Percentiles rank a stretch among this genome's conserved stretches.
Evolutionary conservation across 495 filamentous ascomycete genomes (phyloP).

Genomic region (Chaetomium tenue): DNA sequence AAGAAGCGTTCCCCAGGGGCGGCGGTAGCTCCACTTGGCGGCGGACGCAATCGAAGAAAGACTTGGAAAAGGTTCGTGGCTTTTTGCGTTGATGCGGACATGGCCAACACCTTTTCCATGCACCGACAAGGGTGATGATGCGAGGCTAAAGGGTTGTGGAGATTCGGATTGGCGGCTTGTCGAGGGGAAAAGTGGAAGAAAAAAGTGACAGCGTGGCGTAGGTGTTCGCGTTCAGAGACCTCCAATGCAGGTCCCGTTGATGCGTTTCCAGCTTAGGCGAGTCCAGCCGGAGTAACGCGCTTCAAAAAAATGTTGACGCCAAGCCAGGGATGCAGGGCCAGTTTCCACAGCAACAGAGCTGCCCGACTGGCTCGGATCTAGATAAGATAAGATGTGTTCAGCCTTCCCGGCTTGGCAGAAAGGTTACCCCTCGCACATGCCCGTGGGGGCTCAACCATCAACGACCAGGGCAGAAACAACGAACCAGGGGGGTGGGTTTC

Average conservation of each 20-base stretch:
- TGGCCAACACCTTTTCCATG: constrained; percentile 28
- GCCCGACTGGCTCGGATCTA: background rate
- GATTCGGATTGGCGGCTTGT: background rate
- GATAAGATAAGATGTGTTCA: constrained; percentile 28
- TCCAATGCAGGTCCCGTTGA: no score
- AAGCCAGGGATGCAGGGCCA: background rate
- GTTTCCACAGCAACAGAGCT: constrained; percentile 21
- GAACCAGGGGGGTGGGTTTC: no score
- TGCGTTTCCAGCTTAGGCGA: background rate
- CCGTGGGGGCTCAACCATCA: no score
- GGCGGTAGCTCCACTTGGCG: constrained; percentile 45
- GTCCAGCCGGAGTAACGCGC: background rate
- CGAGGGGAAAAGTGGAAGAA: background rate
- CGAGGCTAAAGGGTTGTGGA: background rate
- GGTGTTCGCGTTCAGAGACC: background rate
- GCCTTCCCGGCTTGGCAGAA: background rate
- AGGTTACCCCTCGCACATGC: background rate
- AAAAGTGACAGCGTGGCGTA: constrained; percentile 6
- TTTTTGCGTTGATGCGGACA: constrained; percentile 34
- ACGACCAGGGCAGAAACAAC: no score
- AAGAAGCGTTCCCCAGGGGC: constrained; percentile 65
- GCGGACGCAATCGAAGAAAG: constrained; percentile 83
- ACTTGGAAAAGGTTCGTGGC: constrained; percentile 75
- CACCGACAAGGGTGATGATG: background rate
- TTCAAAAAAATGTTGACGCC: constrained; percentile 18